Percentiles rank a stretch among this genome's conserved stretches.
These are phyloP conservation scores for Alternaria infectoria DNA, from an alignment of 2,329 filamentous ascomycete genomes.

Conservation along the genomic window DNA sequence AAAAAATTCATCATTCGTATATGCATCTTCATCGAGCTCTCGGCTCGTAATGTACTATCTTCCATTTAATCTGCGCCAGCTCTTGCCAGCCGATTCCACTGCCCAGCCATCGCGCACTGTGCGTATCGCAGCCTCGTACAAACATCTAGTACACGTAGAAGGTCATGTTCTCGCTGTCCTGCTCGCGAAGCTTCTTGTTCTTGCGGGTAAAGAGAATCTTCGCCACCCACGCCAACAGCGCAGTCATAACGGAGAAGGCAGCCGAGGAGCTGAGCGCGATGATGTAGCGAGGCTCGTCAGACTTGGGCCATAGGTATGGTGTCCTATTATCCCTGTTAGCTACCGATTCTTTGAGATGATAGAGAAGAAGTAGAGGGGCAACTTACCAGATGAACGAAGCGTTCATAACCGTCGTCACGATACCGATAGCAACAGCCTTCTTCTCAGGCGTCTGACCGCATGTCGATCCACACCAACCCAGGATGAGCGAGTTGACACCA, in stretches of 20 bases:
- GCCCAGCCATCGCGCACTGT: fast-evolving
- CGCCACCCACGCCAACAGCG: conserved; percentile 38
- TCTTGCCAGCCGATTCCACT: not conserved
- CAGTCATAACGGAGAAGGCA: conserved; percentile 41
- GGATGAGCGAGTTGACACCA: conserved; percentile 51
- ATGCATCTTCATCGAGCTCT: not conserved
- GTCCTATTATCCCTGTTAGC: conserved; percentile 28
- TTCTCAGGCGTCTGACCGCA: conserved; percentile 56
- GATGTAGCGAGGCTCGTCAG: conserved; percentile 37
- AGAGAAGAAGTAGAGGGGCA: not conserved
- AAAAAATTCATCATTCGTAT: not conserved
- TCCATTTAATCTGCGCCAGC: not conserved
- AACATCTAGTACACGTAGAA: conserved; percentile 43
- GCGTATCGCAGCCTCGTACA: too few species aligned
- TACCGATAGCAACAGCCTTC: conserved; percentile 53
- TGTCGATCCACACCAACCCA: conserved; percentile 54
- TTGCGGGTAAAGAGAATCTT: conserved; percentile 38
- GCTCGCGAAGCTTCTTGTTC: conserved; percentile 42
- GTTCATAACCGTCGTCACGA: conserved; percentile 54
- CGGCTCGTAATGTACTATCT: not conserved
- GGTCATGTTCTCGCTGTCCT: conserved; percentile 28
- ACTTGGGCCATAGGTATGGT: conserved; percentile 44
- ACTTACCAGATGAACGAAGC: conserved; percentile 49
- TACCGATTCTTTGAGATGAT: not conserved
- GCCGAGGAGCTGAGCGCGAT: conserved; percentile 42